Percentiles rank a stretch among this genome's conserved stretches.
phyloP scores from a whole-genome alignment of 2,329 filamentous ascomycete genomes.

The Epicoccum nigrum region DNA sequence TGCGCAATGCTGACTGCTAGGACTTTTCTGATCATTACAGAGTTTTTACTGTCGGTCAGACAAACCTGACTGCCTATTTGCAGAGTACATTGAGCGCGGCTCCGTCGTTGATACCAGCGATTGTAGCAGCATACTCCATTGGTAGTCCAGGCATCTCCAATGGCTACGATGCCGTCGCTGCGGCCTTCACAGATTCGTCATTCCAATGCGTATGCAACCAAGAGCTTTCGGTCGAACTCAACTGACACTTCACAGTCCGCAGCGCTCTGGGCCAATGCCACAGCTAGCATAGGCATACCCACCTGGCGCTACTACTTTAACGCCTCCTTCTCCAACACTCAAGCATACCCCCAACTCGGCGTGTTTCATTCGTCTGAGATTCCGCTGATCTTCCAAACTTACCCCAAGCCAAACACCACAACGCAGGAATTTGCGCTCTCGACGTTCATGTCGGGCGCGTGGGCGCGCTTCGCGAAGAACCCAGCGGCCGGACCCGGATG shows the following conservation, averaged over 20 bases:
- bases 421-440: conserved; percentile 28
- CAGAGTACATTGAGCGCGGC: conserved; percentile 19
- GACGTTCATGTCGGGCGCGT: conserved; percentile 29
- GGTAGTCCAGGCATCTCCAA: conserved; percentile 22
- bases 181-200: conserved; percentile 23
- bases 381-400: conserved; percentile 31
- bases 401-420: conserved; percentile 21
- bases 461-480: conserved; percentile 40
- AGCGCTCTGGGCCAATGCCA: conserved; percentile 33
- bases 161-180: conserved; percentile 24
- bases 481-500: conserved; percentile 33
- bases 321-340: conserved; percentile 35
- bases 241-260: conserved; percentile 9
- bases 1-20: neutral
- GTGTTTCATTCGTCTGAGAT: conserved; percentile 36
- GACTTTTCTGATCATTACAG: conserved; percentile 7
- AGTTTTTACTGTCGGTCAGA: conserved; percentile 27
- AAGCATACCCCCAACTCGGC: conserved; percentile 19
- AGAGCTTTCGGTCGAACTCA: neutral
- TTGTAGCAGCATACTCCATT: conserved; percentile 31
- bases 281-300: conserved; percentile 27
- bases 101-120: conserved; percentile 20
- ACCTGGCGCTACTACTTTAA: conserved; percentile 41
- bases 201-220: conserved; percentile 25
- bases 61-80: conserved; percentile 26